These are phyloP conservation scores for Usnea hakonensis DNA, from an alignment of 495 filamentous ascomycete genomes.

Conservation along the genomic window DNA sequence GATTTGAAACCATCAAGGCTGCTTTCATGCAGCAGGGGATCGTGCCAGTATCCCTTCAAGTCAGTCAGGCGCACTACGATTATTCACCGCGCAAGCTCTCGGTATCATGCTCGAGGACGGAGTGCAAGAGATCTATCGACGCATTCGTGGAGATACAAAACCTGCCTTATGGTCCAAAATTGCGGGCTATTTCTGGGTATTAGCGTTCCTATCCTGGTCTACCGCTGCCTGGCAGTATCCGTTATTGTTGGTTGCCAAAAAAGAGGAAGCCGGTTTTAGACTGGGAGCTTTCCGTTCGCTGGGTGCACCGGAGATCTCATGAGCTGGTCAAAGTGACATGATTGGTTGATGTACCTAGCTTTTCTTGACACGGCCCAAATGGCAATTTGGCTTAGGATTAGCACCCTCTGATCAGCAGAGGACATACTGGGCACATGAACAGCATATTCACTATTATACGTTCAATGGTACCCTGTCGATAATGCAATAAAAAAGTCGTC, in stretches of 20 bases:
- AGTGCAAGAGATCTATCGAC: background rate
- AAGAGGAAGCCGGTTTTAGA: background rate
- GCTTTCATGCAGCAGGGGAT: background rate
- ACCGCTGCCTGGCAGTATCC: background rate
- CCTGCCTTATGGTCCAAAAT: background rate
- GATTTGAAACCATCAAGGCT: background rate
- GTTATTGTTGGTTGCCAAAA: background rate
- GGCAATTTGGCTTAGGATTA: no score
- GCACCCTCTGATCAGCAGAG: no score
- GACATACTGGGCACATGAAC: no score
- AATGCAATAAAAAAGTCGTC: no score
- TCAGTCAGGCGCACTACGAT: background rate
- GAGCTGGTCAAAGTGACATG: background rate
- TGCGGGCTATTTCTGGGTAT: background rate
- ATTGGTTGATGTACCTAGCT: background rate
- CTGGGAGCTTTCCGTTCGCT: background rate
- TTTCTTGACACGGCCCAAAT: no score
- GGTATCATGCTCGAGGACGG: slow-evolving; percentile 2
- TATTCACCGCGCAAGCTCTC: background rate
- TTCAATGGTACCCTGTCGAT: no score
- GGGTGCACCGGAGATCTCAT: background rate
- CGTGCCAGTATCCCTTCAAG: background rate
- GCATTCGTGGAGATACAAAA: background rate
- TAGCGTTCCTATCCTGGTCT: background rate
- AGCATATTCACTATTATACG: no score